Percentiles rank a stretch among this genome's conserved stretches.
Conservation (phyloP, 2,329 filamentous ascomycete genomes). For the Fusarium sp. region DNA sequence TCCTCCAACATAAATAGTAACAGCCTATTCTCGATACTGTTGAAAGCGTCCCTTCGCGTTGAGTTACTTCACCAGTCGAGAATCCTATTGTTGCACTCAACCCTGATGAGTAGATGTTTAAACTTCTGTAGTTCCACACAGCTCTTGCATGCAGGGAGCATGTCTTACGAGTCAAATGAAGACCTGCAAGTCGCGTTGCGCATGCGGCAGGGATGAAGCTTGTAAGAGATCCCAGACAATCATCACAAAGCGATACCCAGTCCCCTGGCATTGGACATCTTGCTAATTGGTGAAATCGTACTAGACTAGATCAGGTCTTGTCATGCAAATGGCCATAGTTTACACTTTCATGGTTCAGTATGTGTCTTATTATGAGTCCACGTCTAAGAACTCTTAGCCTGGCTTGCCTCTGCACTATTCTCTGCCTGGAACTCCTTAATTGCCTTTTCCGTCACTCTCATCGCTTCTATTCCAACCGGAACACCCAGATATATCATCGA, state of each 20-base stretch:
- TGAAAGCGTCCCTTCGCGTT: no score
- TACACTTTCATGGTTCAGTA: background rate
- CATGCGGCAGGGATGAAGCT: background rate
- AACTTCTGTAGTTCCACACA: no score
- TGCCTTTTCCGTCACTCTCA: constrained; percentile 33
- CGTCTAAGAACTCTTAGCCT: background rate
- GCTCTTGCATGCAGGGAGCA: no score
- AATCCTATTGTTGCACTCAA: no score
- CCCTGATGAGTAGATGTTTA: no score
- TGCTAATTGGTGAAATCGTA: no score
- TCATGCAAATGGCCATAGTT: background rate
- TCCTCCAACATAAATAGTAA: no score
- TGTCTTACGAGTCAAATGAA: no score
- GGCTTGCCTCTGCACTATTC: background rate
- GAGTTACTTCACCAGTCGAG: no score
- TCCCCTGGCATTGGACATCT: background rate
- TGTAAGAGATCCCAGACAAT: background rate
- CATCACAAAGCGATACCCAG: background rate
- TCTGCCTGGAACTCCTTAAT: constrained; percentile 13
- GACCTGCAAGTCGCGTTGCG: no score
- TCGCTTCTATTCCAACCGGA: constrained; percentile 30
- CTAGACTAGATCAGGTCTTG: no score
- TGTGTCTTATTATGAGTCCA: background rate
- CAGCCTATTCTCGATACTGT: no score
- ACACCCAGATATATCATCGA: constrained; percentile 35